Base-by-base conservation (phyloP, 2,329 filamentous ascomycete species). In the Monilinia aucupariae region DNA sequence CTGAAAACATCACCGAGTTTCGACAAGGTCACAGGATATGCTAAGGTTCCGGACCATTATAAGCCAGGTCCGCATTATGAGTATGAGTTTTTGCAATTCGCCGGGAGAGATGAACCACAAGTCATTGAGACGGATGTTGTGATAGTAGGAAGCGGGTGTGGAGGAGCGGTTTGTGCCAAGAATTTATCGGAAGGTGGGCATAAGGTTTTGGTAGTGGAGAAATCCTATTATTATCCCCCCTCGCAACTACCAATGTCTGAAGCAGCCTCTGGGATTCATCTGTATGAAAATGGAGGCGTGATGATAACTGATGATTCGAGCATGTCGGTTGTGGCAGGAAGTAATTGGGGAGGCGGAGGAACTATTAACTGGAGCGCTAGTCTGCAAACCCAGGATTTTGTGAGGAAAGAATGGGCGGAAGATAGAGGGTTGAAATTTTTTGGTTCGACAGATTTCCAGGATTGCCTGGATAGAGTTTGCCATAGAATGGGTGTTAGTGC, bases 141-240 rank as follows among this genome's bases (percentile, higher is more conserved):
- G 48, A 86, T 97, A 64, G 82, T 97, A 25, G 92, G 92, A 2
- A 94, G 90, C 45, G 92, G 92, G 34, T 96, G 90, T 69, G 92
- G 92, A 66, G 92, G 90, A 48, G 90, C 82, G 12, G 91, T 96
- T 0, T 84, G 82, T 43, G 92, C 92, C 30, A 92, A 92, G 75
- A 88, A 90, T 58, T 78, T 96, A 1, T 85, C 92, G 12, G 87
- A 92, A 74, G 89, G 87, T 0, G 90, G 89, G 4, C 80, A 89
- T 67, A 79, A 80, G 25, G 91, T 96, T 34, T 74, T 96, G 4
- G 90, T 97, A 0, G 86, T 91, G 3, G 91, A 96, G 68, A 94
- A 94, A 73, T 85, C 84, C 1, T 91, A 92, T 73, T 84, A 94
- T 72, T 93, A 89, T 77, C 77, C 86, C 0, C 82, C 89, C 0